Evolutionary conservation across 1,284 basidiomycete genomes (phyloP), one percentile per base, ranked within the genome.

Genomic region (Cutaneotrichosporon mucoides): DNA sequence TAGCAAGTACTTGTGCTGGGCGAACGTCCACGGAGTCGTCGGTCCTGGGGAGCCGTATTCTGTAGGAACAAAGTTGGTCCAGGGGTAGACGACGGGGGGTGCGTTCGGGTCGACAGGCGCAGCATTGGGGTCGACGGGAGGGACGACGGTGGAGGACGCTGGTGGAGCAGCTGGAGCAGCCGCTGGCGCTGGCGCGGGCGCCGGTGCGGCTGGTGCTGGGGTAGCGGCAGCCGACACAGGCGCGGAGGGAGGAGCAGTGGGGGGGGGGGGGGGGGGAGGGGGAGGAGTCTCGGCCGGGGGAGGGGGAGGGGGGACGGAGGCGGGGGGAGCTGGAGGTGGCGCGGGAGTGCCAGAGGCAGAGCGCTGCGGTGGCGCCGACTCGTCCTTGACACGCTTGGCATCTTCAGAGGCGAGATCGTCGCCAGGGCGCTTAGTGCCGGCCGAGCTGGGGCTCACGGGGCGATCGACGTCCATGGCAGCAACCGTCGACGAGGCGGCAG

Each of bases 1-100:
- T 59, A 86, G 79, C 63, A 88, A 87, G 75, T 91, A 93, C 54
- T 90, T 89, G 76, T 87, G 86, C 75, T 99, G 95, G 1, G 82
- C 81, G 6, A 60, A 55, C 13, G 76, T 77, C 41, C 79, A 63
- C 3, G 75, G 75, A 2, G 73, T 71, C 12, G 67, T 72, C 3
- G 75, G 74, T 6, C 77, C 77, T 1, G 72, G 63, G 11, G 16
- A 10, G 24, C 52, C 52, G 35, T 64, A 66, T 52, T 70, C 68
- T 10, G 72, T 61, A 12, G 73, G 72, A 41, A 72, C 71, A 58
- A 75, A 79, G 44, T 58, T 60, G 15, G 58, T 60, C 64, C 64
- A 65, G 24, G 64, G 66, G 49, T 62, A 64, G n/a, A 60, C 55
- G 37, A 62, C 40, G 2, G 41, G 43, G 6, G 52, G 46, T 4